Conservation (phyloP, 805 yeast genomes). For the Saccharomycopsis sp. region DNA sequence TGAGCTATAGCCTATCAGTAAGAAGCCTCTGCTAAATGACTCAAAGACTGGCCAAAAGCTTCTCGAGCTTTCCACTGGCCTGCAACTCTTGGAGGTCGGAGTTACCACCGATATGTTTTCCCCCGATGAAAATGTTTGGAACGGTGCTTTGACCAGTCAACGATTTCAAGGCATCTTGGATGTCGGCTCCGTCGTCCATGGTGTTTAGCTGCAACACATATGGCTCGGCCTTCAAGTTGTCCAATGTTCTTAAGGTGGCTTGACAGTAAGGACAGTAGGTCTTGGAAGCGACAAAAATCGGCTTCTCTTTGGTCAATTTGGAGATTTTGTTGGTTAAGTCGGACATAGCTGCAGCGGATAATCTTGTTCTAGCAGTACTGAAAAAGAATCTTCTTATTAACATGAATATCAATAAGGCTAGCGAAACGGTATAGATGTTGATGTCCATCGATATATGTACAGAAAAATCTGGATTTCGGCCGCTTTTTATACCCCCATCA, state of each 20-base stretch:
- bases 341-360: neutral
- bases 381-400: neutral
- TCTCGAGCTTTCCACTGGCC: slow-evolving; percentile 52
- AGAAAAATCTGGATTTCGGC: neutral
- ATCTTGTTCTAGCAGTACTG: neutral
- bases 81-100: slow-evolving; percentile 74
- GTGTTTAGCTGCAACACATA: slow-evolving; percentile 22
- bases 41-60: slow-evolving; percentile 24
- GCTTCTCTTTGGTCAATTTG: slow-evolving; percentile 54
- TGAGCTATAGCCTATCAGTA: too few relatives aligned
- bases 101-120: slow-evolving; percentile 94
- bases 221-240: slow-evolving; percentile 24
- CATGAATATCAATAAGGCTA: neutral
- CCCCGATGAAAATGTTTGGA: slow-evolving; percentile 85
- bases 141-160: slow-evolving; percentile 89
- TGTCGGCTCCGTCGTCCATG: slow-evolving; percentile 62
- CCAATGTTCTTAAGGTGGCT: slow-evolving; percentile 37
- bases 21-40: too few relatives aligned
- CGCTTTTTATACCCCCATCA: neutral
- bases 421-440: neutral
- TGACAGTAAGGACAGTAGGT: slow-evolving; percentile 64
- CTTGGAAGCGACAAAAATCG: slow-evolving; percentile 77
- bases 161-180: slow-evolving; percentile 71
- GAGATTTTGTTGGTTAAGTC: slow-evolving; percentile 42
- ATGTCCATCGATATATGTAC: neutral